Base-by-base conservation (phyloP, 108 stramenopile species). In the Skeletonema marinoi region DNA sequence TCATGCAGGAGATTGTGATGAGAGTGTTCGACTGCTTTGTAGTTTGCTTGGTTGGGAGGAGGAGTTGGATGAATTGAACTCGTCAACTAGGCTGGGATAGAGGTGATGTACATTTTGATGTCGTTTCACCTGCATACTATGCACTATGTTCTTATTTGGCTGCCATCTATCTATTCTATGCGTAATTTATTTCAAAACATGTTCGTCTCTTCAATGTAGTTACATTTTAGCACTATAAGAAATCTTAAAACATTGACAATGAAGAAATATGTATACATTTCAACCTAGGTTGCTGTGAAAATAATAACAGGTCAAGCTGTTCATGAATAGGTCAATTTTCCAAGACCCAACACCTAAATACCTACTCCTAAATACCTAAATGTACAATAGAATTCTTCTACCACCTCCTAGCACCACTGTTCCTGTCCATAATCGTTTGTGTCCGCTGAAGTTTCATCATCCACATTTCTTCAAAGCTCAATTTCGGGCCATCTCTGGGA, bases 1-100 rank as follows among this genome's bases (percentile, higher is more conserved):
- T 66, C 70, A 86, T 39, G 72, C 65, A 33, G 97, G 96, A 4
- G 91, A 96, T 66, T 95, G 93, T 73, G 98, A 98, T 71, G 87
- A 87, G 2, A 88, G 67, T 51, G 77, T 94, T 14, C 61, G 60
- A 11, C 36, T 71, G 21, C 62, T 96, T 8, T 87, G 84, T 42
- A 64, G 60, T 35, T 50, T 86, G 32, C 68, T 94, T n/a, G 92
- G 89, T 30, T 96, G 96, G 96, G 79, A 85, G 62, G 80, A 88
- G 6, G 89, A 92, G 29, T 76, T 95, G 32, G 30, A 77, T 16
- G 54, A 75, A 19, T 32, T 80, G 56, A 82, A 83, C 60, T 33
- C 61, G 69, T 77, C 76, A 3, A 70, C 76, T 63, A 60, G 68
- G 4, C 50, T 77, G 48, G 32, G 63, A 8, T 64, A 39, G 19